Evolutionary conservation across 176 grass and related monocot genomes (phyloP), one percentile per base, ranked within the genome.

Genomic region (Carex kokanica): DNA sequence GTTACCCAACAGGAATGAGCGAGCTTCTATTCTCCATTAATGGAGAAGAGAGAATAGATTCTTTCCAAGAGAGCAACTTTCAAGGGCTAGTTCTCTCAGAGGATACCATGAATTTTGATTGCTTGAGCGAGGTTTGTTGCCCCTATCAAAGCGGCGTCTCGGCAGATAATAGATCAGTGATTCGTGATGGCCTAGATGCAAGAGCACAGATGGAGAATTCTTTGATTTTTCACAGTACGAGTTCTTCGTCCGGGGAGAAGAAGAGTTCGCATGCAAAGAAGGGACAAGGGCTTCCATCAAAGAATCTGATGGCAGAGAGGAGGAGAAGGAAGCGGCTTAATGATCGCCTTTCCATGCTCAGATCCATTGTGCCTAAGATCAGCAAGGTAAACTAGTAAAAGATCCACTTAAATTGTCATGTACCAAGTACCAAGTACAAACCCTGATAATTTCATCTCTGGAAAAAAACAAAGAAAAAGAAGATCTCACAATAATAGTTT

Each of bases 291-390:
- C 38, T 87, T 8, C 79, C 87, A n/a, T 97, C 94, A 0, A 97
- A 93, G 89, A 97, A 97, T 78, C 81, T 93, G 75, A 97, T 93
- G 91, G 94, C 91, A 0, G 91, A 97, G 89, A 90, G 94, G 61
- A 80, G 91, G 31, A 73, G 94, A n/a, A 65, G 94, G 81, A 91
- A 91, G 86, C 89, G 91, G 54, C 91, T 93, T 51, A 97, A 97
- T 40, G 94, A 97, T 78, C 87, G 94, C 18, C 94, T 97, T 63
- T 97, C 94, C 77, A 91, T 97, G 94, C 94, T 97, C 65, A 86
- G 91, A 60, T 97, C 94, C 70, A 90, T 97, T 62, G 94, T 97
- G 60, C 94, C 91, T 64, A 97, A 91, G 71, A 93, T 93, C 31
- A 97, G 84, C 86, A 93, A 91, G 91, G 91, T 95, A 79, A 60